phyloP scores from a whole-genome alignment of 2,329 filamentous ascomycete species.

The Raffaelea ambrosiae region DNA sequence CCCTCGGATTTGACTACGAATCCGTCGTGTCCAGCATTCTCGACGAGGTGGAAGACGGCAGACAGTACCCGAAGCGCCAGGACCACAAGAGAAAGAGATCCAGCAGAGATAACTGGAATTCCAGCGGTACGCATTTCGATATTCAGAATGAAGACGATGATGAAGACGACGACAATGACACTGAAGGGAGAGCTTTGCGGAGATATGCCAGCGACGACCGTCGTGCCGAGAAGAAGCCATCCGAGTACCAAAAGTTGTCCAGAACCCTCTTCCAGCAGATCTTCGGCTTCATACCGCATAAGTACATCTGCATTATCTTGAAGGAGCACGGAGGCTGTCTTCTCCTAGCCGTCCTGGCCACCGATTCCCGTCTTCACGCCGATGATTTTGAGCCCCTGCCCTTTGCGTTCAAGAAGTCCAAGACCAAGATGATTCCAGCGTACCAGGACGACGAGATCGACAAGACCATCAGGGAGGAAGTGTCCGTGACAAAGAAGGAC shows the following conservation, averaged over 20 bases:
- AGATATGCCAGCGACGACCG: slow-evolving; percentile 16
- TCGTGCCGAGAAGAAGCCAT: slow-evolving; percentile 5
- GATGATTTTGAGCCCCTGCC: slow-evolving; percentile 12
- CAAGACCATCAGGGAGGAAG: slow-evolving; percentile 9
- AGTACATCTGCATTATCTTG: slow-evolving; percentile 17
- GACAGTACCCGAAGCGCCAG: slow-evolving; percentile 25
- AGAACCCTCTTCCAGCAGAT: slow-evolving; percentile 23
- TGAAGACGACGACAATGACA: slow-evolving; percentile 11
- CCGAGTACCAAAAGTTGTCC: slow-evolving; percentile 12
- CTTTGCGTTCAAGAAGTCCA: slow-evolving; percentile 21
- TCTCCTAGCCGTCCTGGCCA: slow-evolving; percentile 24
- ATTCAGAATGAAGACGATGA: slow-evolving; percentile 1
- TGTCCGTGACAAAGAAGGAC: slow-evolving; percentile 15
- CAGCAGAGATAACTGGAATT: too few relatives aligned
- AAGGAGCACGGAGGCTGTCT: slow-evolving; percentile 18
- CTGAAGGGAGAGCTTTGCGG: slow-evolving; percentile 13
- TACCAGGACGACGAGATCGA: slow-evolving; percentile 14
- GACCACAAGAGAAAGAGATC: slow-evolving; percentile 33
- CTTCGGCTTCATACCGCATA: slow-evolving; percentile 23
- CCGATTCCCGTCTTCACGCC: slow-evolving; percentile 19
- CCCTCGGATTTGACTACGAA: slow-evolving; percentile 20
- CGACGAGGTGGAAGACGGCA: slow-evolving; percentile 28
- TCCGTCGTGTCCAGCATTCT: slow-evolving; percentile 29
- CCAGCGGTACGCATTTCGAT: not conserved
- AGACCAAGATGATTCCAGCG: slow-evolving; percentile 10